Percentiles rank a stretch among this genome's conserved stretches.
phyloP scores from a whole-genome alignment of 305 asterid genomes.

The Fraxinus platypoda region DNA sequence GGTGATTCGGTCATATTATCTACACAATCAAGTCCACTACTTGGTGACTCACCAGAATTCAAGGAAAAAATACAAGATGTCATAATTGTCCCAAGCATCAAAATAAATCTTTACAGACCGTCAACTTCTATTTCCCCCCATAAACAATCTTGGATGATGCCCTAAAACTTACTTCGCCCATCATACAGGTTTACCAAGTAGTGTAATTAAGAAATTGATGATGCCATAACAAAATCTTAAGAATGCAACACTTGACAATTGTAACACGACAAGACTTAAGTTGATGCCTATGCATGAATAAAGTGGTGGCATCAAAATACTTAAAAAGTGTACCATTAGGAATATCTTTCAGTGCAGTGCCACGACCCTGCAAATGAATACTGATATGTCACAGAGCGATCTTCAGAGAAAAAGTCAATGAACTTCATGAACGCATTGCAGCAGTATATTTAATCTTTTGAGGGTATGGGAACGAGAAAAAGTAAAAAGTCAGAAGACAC shows the following conservation, averaged over 20 bases:
- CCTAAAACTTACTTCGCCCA: neutral
- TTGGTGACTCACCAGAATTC: neutral
- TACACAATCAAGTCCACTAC: neutral
- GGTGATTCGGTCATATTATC: neutral
- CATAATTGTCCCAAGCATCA: neutral
- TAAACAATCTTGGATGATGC: neutral
- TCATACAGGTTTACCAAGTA: neutral
- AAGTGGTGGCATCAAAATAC: slow-evolving; percentile 10
- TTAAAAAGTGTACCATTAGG: slow-evolving; percentile 61
- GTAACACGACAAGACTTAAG: neutral
- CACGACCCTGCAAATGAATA: slow-evolving; percentile 69
- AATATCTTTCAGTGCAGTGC: slow-evolving; percentile 80
- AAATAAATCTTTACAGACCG: neutral
- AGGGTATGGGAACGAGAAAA: neutral
- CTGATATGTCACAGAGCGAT: neutral
- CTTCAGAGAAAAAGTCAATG: slow-evolving; percentile 9
- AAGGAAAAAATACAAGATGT: neutral
- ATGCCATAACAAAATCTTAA: neutral
- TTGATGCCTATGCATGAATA: slow-evolving; percentile 10
- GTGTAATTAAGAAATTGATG: neutral
- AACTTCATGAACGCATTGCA: neutral
- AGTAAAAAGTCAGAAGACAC: neutral
- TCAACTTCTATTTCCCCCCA: neutral
- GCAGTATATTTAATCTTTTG: neutral
- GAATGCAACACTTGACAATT: neutral